A percentile compares a stretch with the other conserved stretches of the same genome.
phyloP scores from a whole-genome alignment of 345 rosid species.

The Citrus hindsii region DNA sequence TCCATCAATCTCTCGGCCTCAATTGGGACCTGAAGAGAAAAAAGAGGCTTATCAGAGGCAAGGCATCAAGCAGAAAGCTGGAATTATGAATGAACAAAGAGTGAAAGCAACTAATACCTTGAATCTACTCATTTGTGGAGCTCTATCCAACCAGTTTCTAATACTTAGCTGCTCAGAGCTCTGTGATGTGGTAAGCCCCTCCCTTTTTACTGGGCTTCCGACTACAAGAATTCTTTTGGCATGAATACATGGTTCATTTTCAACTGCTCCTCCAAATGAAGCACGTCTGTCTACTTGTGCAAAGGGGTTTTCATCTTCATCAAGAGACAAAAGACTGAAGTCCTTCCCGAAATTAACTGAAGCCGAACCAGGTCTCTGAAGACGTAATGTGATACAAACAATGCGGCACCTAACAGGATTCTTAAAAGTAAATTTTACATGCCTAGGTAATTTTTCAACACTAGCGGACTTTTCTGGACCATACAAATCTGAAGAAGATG shows the following conservation, averaged over 20 bases:
- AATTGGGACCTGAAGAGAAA: slow-evolving; percentile 53
- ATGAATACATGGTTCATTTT: slow-evolving; percentile 34
- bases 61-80: neutral
- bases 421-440: too few species aligned
- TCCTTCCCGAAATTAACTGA: too few species aligned
- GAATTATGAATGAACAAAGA: slow-evolving; percentile 3
- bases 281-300: too few species aligned
- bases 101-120: slow-evolving; percentile 43
- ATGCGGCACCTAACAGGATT: slow-evolving; percentile 62
- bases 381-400: too few species aligned
- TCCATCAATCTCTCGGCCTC: slow-evolving; percentile 75
- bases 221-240: slow-evolving; percentile 72
- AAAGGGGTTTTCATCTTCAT: too few species aligned
- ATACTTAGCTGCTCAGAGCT: slow-evolving; percentile 53
- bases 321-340: too few species aligned
- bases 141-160: slow-evolving; percentile 68
- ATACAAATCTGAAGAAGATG: slow-evolving; percentile 66
- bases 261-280: too few species aligned
- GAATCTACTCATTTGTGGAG: slow-evolving; percentile 79
- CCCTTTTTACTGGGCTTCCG: slow-evolving; percentile 55
- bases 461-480: slow-evolving; percentile 63
- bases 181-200: slow-evolving; percentile 37
- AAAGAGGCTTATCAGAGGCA: slow-evolving; percentile 2
- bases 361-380: too few species aligned
- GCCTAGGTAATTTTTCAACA: slow-evolving; percentile 25